phyloP scores from a whole-genome alignment of 2,329 filamentous ascomycete genomes.

The Dryadomyces sulphureus region DNA sequence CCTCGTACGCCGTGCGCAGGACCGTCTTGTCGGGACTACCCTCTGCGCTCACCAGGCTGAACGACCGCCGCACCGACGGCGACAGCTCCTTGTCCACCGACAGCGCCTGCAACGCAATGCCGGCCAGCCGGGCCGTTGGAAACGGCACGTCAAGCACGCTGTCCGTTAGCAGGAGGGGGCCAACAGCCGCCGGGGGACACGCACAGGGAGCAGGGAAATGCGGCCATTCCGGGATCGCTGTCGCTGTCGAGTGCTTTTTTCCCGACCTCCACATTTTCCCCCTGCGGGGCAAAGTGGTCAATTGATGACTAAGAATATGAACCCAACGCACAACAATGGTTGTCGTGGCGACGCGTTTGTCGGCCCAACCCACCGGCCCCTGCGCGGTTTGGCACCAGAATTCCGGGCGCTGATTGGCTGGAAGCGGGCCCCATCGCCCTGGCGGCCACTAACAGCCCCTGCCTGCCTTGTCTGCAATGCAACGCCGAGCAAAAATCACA shows the following conservation, averaged over 20 bases:
- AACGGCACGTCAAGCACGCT: constrained; percentile 65
- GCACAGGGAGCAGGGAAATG: constrained; percentile 51
- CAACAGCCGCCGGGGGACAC: constrained; percentile 15
- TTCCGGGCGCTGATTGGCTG: constrained; percentile 7
- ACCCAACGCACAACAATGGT: constrained; percentile 1
- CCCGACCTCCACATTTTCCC: neutral
- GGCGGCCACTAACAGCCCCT: neutral
- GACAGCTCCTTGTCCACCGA: constrained; percentile 84
- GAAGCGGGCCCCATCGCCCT: neutral
- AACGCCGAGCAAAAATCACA: neutral
- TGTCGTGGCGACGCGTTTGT: constrained; percentile 8
- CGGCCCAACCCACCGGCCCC: neutral
- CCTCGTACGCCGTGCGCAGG: constrained; percentile 63
- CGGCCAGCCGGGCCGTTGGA: constrained; percentile 63
- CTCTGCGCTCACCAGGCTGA: constrained; percentile 27
- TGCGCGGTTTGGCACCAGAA: constrained; percentile 5
- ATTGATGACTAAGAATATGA: neutral
- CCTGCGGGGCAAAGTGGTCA: neutral
- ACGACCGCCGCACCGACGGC: constrained; percentile 58
- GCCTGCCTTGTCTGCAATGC: neutral
- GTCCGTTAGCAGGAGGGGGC: neutral
- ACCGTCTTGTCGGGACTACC: constrained; percentile 22
- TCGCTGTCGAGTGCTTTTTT: neutral
- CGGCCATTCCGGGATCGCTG: constrained; percentile 22
- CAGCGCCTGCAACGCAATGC: constrained; percentile 58